Conservation (phyloP, 75 land plant genomes). For the Picea glauca region DNA sequence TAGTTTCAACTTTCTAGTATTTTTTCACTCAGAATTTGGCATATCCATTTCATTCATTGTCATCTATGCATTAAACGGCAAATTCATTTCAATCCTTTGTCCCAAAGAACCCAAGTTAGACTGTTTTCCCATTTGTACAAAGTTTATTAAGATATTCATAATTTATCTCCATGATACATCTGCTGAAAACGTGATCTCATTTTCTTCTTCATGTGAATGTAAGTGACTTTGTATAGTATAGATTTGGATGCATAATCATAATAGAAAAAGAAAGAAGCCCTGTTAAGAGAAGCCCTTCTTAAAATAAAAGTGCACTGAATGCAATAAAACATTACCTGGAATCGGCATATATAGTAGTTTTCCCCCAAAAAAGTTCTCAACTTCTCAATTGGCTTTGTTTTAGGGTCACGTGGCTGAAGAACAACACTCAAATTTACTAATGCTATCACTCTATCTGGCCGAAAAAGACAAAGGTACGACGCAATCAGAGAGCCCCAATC, state of each 20-base stretch:
- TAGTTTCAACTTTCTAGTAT: background rate
- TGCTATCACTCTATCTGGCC: constrained; percentile 62
- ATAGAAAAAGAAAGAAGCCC: background rate
- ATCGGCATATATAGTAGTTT: constrained; percentile 63
- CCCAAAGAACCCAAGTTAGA: background rate
- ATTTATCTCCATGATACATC: background rate
- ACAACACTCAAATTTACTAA: constrained; percentile 55
- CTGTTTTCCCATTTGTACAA: background rate
- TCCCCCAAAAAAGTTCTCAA: constrained; percentile 41
- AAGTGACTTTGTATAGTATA: background rate
- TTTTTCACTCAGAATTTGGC: background rate
- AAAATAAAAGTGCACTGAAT: background rate
- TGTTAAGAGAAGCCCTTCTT: too few relatives aligned
- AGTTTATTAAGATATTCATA: background rate
- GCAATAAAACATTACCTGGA: constrained; percentile 52
- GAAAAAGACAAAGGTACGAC: constrained; percentile 48
- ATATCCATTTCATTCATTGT: background rate
- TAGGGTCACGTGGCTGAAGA: constrained; percentile 29
- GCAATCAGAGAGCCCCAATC: constrained; percentile 69
- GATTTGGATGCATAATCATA: background rate
- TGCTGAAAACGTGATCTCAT: too few relatives aligned
- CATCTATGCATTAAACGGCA: background rate
- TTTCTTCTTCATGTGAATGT: background rate
- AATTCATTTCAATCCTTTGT: background rate
- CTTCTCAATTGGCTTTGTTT: constrained; percentile 18